Evolutionary conservation across 805 yeast genomes (phyloP).

Genomic region (Sugiyamaella chiloensis): DNA sequence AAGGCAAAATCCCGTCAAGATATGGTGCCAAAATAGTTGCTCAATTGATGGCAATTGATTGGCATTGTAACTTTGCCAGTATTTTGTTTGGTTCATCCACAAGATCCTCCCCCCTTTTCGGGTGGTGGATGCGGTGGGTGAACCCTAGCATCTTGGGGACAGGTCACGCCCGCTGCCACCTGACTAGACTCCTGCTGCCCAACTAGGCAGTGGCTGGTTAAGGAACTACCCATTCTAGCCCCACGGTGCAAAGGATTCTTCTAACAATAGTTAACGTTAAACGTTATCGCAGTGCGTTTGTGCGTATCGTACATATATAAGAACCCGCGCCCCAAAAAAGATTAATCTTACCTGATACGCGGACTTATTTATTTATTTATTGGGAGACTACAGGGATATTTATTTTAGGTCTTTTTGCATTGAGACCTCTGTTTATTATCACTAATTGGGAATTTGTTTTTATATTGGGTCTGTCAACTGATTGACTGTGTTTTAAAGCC

Average conservation of each 20-base stretch:
- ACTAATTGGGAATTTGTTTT: too few species aligned
- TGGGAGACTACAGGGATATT: too few species aligned
- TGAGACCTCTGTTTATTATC: too few species aligned
- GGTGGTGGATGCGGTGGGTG: too few species aligned
- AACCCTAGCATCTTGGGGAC: slow-evolving; percentile 1
- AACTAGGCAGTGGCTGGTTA: slow-evolving; percentile 3
- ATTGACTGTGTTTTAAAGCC: too few species aligned
- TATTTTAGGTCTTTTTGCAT: too few species aligned
- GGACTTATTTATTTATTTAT: slow-evolving; percentile 3
- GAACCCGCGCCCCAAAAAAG: slow-evolving; percentile 4
- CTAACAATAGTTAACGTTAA: background rate
- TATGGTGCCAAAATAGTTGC: too few species aligned
- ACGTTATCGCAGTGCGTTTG: slow-evolving; percentile 6
- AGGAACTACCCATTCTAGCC: background rate
- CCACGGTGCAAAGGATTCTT: background rate
- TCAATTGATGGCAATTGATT: too few species aligned
- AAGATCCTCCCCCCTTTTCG: too few species aligned
- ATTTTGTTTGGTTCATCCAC: background rate
- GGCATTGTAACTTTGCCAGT: background rate
- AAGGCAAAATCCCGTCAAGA: too few species aligned
- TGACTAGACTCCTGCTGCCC: slow-evolving; percentile 3
- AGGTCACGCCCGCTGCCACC: slow-evolving; percentile 4
- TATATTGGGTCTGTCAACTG: too few species aligned
- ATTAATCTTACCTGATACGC: background rate
- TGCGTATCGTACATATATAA: slow-evolving; percentile 5